These are phyloP conservation scores for Beauveria scarabaeidicola DNA, from an alignment of 2,329 filamentous ascomycete species.

Conservation along the genomic window DNA sequence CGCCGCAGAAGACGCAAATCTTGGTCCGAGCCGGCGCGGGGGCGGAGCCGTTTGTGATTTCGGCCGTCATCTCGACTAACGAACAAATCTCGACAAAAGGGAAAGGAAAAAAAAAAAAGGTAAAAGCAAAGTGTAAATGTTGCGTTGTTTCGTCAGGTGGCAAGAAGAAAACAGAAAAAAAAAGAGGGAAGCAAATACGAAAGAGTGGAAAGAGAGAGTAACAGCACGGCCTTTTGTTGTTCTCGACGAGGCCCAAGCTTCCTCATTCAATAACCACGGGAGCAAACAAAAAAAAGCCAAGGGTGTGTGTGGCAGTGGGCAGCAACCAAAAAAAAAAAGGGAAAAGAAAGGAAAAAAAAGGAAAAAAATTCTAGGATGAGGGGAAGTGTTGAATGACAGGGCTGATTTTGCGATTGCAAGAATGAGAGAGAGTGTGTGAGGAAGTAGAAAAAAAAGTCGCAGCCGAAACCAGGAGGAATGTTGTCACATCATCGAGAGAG, in stretches of 20 bases:
- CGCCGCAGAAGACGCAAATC: slow-evolving; percentile 92
- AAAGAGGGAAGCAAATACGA: not conserved
- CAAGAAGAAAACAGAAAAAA: not conserved
- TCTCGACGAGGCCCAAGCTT: not conserved
- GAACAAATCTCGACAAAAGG: not conserved
- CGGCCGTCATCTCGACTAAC: slow-evolving; percentile 8
- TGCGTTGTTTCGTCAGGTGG: not conserved
- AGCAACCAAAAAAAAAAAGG: not conserved
- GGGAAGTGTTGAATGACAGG: not conserved
- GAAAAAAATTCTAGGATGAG: not conserved
- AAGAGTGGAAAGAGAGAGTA: not conserved
- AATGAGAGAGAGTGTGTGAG: not conserved
- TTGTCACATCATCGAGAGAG: not conserved
- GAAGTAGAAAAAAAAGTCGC: not conserved
- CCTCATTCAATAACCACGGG: not conserved
- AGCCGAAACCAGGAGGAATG: no score
- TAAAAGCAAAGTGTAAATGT: not conserved
- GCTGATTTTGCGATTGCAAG: no score
- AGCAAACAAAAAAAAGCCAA: not conserved
- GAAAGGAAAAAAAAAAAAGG: not conserved
- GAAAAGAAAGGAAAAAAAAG: not conserved
- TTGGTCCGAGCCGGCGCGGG: slow-evolving; percentile 39
- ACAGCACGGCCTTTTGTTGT: not conserved
- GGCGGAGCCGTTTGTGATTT: slow-evolving; percentile 18
- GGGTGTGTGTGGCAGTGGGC: not conserved